Percentiles rank a stretch among this genome's conserved stretches.
phyloP scores from a whole-genome alignment of 768 basidiomycete species.

The Tulasnella sp. region DNA sequence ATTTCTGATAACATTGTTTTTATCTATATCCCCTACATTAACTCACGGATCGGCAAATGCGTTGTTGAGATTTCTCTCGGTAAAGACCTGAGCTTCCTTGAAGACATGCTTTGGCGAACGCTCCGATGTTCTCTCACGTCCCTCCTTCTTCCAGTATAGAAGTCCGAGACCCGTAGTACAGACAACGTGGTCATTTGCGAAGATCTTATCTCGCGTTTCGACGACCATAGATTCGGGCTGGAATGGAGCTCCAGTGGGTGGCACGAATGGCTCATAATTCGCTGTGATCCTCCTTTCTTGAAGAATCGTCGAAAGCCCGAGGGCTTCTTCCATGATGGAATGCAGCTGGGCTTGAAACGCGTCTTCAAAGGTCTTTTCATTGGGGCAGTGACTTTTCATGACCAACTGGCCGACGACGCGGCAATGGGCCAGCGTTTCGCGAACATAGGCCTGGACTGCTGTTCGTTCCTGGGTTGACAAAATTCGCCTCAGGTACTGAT shows the following conservation, averaged over 20 bases:
- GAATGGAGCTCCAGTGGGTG: neutral
- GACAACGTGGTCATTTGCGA: neutral
- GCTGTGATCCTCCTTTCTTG: neutral
- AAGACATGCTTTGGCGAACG: neutral
- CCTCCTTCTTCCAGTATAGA: neutral
- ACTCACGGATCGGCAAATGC: neutral
- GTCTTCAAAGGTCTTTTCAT: neutral
- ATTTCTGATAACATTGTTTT: no score
- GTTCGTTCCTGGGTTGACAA: neutral
- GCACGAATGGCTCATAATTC: neutral
- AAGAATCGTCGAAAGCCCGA: neutral
- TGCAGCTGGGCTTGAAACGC: neutral
- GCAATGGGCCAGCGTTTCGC: neutral
- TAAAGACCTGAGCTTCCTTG: neutral
- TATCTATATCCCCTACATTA: neutral
- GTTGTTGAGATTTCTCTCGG: neutral
- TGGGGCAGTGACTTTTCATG: neutral
- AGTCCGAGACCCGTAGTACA: neutral
- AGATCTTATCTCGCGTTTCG: neutral
- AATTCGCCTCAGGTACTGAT: neutral
- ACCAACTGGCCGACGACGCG: neutral
- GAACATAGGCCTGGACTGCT: neutral
- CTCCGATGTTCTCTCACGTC: neutral
- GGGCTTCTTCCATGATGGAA: neutral
- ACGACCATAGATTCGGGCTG: neutral